Evolutionary conservation across 148 eudicot genomes (phyloP), one percentile per base, ranked within the genome.

Genomic region (Camellia sinensis): DNA sequence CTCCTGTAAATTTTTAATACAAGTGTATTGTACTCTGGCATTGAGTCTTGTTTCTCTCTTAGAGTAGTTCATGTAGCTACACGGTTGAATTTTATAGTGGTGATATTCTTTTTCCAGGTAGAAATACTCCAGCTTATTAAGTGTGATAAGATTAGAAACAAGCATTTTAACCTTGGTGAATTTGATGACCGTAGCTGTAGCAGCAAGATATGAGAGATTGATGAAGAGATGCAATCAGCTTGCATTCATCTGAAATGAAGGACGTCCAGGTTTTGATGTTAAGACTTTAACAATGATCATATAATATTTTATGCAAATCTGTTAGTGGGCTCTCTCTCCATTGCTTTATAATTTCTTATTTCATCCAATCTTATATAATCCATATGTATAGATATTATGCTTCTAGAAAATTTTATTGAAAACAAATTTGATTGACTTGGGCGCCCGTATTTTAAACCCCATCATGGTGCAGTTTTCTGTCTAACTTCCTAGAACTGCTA

Each of bases 231-330:
- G 88, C 74, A 73, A 79, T 81, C 80, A 65, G 80, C 67, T 70
- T 75, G 79, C 78, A 75, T 77, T 77, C 78, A 75, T 76, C 82
- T 82, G 84, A 85, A 82, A 87, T 87, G 86, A 87, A 84, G 88
- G 87, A 83, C 74, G 76, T 80, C 29, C 90, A 85, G 89, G 88
- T 87, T 75, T 29, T 70, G 67, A 70, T 74, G 62, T 53, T 76
- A 22, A 62, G 19, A 63, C 61, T 78, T 59, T 60, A 6, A 66
- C 11, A 50, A 71, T 15, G 37, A 11, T 71, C 48, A 48, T 72
- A 9, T 45, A 45, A 0, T 37, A 29, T 4, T 41, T 62, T 3
- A 18, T 17, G 19, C 43, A n/a, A 59, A 14, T 43, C 65, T 62
- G 17, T 79, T 71, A 48, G 44, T 21, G 8, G 2, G n/a, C 56